These are phyloP conservation scores for Naganishia sp. DNA, from an alignment of 1,284 basidiomycete genomes.

Conservation along the genomic window DNA sequence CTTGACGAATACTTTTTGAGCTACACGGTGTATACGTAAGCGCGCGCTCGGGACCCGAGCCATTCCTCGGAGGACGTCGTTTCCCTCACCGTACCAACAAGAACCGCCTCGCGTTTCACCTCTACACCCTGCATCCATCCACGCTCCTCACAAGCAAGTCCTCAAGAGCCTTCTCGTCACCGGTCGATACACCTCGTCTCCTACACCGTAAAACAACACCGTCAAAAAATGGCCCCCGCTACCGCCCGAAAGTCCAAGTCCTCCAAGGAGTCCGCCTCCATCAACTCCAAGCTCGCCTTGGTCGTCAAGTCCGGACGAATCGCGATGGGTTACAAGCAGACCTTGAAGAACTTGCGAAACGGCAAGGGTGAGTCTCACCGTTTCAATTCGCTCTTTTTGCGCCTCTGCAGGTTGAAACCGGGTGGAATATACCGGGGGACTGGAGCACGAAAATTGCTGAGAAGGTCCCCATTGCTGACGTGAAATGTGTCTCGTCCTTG, in stretches of 20 bases:
- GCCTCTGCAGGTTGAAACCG: not conserved
- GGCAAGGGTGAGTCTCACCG: constrained; percentile 80
- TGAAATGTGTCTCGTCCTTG: constrained; percentile 5
- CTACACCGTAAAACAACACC: constrained; percentile 2
- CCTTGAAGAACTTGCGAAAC: constrained; percentile 95
- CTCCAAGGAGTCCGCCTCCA: constrained; percentile 87
- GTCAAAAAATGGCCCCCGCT: constrained; percentile 71
- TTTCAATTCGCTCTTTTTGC: constrained; percentile 21
- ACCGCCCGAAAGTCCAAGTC: constrained; percentile 87
- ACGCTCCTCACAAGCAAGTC: constrained; percentile 15
- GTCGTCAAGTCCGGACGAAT: constrained; percentile 84
- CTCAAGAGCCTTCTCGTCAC: constrained; percentile 31
- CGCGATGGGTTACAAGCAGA: constrained; percentile 90
- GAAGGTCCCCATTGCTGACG: constrained; percentile 33
- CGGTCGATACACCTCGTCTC: not conserved
- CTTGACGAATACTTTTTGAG: not conserved
- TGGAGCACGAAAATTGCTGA: constrained; percentile 34
- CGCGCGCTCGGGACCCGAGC: not conserved
- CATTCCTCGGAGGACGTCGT: not conserved
- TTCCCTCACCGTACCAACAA: not conserved
- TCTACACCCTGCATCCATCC: not conserved
- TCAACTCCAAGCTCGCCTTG: constrained; percentile 91
- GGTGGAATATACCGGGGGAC: constrained; percentile 29
- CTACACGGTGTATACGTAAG: not conserved
- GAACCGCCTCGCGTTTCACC: not conserved